These are phyloP conservation scores for Geotrichum klebahnii DNA, from an alignment of 1,139 yeast species.

Conservation along the genomic window DNA sequence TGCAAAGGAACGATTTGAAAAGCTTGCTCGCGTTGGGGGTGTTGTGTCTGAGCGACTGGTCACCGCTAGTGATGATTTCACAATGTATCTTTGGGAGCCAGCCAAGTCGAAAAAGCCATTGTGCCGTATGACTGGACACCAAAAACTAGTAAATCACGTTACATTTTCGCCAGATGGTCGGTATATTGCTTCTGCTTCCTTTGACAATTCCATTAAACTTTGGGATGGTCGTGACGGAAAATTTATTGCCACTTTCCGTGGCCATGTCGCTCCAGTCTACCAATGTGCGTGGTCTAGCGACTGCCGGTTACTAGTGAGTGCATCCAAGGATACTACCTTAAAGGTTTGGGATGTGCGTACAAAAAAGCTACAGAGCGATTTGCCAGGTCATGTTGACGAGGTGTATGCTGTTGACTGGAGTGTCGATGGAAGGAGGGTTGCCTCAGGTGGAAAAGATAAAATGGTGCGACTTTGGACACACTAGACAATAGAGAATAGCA, in stretches of 20 bases:
- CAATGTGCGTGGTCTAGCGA: slow-evolving; percentile 99
- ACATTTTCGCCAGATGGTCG: slow-evolving; percentile 95
- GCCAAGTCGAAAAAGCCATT: slow-evolving; percentile 73
- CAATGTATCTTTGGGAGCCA: slow-evolving; percentile 98
- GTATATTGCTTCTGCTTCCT: slow-evolving; percentile 83
- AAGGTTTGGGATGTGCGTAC: slow-evolving; percentile 96
- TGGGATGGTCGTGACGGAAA: slow-evolving; percentile 97
- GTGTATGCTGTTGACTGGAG: slow-evolving; percentile 98
- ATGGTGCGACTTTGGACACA: slow-evolving; percentile 91
- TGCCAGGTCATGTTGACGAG: slow-evolving; percentile 95
- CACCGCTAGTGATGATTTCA: slow-evolving; percentile 94
- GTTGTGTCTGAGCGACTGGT: slow-evolving; percentile 72
- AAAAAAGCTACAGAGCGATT: slow-evolving; percentile 74
- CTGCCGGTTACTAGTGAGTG: slow-evolving; percentile 81
- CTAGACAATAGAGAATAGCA: slow-evolving; percentile 40
- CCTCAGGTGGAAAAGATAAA: slow-evolving; percentile 95
- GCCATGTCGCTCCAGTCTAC: slow-evolving; percentile 96
- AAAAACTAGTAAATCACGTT: slow-evolving; percentile 91
- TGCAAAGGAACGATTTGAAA: slow-evolving; percentile 68
- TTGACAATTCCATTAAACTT: slow-evolving; percentile 87
- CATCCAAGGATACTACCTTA: slow-evolving; percentile 93
- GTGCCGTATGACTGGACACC: slow-evolving; percentile 95
- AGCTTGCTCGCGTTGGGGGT: slow-evolving; percentile 72
- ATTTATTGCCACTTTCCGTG: slow-evolving; percentile 83
- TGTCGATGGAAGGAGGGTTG: slow-evolving; percentile 86